Percentiles rank a stretch among this genome's conserved stretches.
phyloP scores from a whole-genome alignment of 192 early-diverging fungal species.

The Umbelopsis ramanniana region DNA sequence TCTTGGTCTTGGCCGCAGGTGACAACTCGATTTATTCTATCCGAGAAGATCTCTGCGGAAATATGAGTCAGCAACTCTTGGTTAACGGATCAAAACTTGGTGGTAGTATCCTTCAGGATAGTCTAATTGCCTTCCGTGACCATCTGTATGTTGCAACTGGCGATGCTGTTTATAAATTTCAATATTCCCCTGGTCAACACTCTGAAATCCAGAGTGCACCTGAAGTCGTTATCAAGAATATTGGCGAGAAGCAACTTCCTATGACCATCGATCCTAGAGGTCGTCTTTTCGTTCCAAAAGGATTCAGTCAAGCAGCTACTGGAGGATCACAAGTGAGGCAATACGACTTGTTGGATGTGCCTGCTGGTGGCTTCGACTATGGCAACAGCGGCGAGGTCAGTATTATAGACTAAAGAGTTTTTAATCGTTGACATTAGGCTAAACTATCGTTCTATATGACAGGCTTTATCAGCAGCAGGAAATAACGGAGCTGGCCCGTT shows the following conservation, averaged over 20 bases:
- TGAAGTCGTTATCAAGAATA: slow-evolving; percentile 28
- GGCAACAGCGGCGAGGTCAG: slow-evolving; percentile 26
- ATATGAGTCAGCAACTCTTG: slow-evolving; percentile 15
- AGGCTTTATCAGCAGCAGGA: slow-evolving; percentile 26
- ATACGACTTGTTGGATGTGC: not conserved
- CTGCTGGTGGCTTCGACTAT: slow-evolving; percentile 34
- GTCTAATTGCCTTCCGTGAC: slow-evolving; percentile 20
- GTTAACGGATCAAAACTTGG: slow-evolving; percentile 1
- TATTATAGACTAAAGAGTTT: not conserved
- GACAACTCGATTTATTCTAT: slow-evolving; percentile 29
- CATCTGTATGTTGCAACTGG: slow-evolving; percentile 33
- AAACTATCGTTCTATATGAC: not conserved
- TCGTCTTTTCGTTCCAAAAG: slow-evolving; percentile 28
- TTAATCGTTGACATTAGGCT: not conserved
- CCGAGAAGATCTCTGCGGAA: slow-evolving; percentile 37
- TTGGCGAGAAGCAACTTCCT: slow-evolving; percentile 19
- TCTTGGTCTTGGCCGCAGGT: slow-evolving; percentile 28
- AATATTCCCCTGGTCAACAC: slow-evolving; percentile 38
- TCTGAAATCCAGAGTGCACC: slow-evolving; percentile 15
- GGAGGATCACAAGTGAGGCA: slow-evolving; percentile 11
- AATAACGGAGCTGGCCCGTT: slow-evolving; percentile 32
- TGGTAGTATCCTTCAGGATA: slow-evolving; percentile 7
- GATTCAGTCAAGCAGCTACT: not conserved
- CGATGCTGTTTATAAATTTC: slow-evolving; percentile 29
- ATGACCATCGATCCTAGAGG: slow-evolving; percentile 37